phyloP scores from a whole-genome alignment of 306 rosid genomes.

The Trifolium repens region DNA sequence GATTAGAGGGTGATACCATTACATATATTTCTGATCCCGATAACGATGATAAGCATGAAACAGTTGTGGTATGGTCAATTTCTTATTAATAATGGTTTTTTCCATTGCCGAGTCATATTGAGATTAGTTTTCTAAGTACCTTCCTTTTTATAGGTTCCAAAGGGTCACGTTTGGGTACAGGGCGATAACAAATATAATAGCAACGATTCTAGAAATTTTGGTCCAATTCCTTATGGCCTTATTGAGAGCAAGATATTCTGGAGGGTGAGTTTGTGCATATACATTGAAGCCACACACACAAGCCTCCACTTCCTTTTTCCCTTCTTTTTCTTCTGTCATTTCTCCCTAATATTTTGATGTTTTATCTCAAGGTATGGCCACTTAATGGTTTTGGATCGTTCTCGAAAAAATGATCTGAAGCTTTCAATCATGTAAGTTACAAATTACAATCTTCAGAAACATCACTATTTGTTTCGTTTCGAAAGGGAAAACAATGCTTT shows the following conservation, averaged over 20 bases:
- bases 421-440: constrained; percentile 46
- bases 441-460: constrained; percentile 16
- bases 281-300: constrained; percentile 11
- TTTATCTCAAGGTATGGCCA: constrained; percentile 61
- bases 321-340: background rate
- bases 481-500: background rate
- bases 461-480: background rate
- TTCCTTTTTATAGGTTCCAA: constrained; percentile 61
- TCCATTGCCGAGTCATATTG: background rate
- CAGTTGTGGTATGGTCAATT: constrained; percentile 64
- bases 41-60: constrained; percentile 50
- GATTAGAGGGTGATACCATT: constrained; percentile 73
- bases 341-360: constrained; percentile 19
- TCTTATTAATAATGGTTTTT: background rate
- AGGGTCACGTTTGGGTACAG: constrained; percentile 78
- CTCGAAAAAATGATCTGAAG: constrained; percentile 42
- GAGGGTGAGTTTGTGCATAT: constrained; percentile 55
- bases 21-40: constrained; percentile 58
- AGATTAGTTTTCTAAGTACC: constrained; percentile 29
- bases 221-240: constrained; percentile 79
- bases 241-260: constrained; percentile 62
- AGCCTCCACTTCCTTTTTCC: background rate
- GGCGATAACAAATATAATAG: constrained; percentile 67
- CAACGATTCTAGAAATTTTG: constrained; percentile 72
- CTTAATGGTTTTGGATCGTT: constrained; percentile 66